Conservation (phyloP, 2,329 filamentous ascomycete genomes). For the Blastomyces parvus region DNA sequence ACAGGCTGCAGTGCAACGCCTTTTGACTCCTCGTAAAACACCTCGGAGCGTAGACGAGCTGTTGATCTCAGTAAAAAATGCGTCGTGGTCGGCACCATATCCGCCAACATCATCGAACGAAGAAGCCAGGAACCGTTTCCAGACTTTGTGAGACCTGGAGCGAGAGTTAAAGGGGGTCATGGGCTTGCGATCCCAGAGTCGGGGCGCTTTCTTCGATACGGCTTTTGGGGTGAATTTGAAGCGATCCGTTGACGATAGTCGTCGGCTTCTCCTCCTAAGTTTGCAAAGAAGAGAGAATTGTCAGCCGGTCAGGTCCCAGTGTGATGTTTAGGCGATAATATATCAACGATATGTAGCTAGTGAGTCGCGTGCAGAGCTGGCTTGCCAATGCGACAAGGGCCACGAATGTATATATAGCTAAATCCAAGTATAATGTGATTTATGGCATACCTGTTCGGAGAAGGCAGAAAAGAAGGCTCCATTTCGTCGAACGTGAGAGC, state of each 20-base stretch:
- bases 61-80: slow-evolving; percentile 25
- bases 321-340: background rate
- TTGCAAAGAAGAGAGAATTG: background rate
- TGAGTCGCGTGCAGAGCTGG: background rate
- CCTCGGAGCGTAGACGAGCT: slow-evolving; percentile 23
- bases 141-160: slow-evolving; percentile 36
- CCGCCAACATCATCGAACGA: slow-evolving; percentile 19
- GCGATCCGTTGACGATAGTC: slow-evolving; percentile 13
- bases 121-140: slow-evolving; percentile 37
- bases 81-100: slow-evolving; percentile 18
- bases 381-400: background rate
- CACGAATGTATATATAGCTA: background rate
- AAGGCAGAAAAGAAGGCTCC: background rate
- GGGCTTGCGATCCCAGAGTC: slow-evolving; percentile 39
- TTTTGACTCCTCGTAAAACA: slow-evolving; percentile 30
- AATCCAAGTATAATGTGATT: background rate
- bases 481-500: background rate
- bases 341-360: background rate
- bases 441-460: slow-evolving; percentile 4
- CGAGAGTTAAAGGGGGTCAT: slow-evolving; percentile 33
- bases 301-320: background rate
- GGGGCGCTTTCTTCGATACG: slow-evolving; percentile 25
- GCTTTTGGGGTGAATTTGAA: slow-evolving; percentile 37
- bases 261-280: background rate
- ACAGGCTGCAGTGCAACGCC: slow-evolving; percentile 22